Base-by-base conservation (phyloP, 1,284 basidiomycete genomes). In the Moniliophthora roreri region DNA sequence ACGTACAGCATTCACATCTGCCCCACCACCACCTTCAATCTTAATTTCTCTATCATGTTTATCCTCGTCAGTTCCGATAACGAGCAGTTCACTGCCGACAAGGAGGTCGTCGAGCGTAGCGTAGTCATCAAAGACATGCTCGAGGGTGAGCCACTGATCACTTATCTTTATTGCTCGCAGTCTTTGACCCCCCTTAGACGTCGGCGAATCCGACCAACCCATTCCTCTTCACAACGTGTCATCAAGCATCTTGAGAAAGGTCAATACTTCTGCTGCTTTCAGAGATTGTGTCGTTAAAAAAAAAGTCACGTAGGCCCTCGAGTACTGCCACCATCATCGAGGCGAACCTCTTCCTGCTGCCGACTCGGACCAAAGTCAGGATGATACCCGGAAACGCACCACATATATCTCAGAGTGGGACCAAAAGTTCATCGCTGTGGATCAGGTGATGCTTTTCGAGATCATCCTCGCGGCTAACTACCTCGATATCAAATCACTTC, bases 391-490 rank as follows among this genome's bases (percentile, higher is more conserved):
- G 70, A 95, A 96, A 73, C 89, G 95, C 69, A 95, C 95, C 10
- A 95, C 94, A 24, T 97, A 99, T 64, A 98, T 99, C 71, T 89
- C 87, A 61, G 97, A 99, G 70, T 99, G 97, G 97, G 97, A 99
- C 72, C 90, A 95, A 68, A 98, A 98, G 78, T 99, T 96, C 69
- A 96, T 96, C 71, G 87, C 86, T 46, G 93, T 97, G 55, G 95
- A 97, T 78, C 95, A 98, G 73, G 92, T 95, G 72, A 94, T 95
- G 92, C 81, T 95, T 15, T 99, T 99, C 62, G 97, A 99, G 79
- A 99, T 99, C 70, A 99, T 99, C 71, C 87, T 99, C 56, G 97
- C 97, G 8, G 97, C 97, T 58, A 99, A 99, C 79, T 99, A 99
- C 76, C 89, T 99, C 64, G 97, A 99, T 71, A 99, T 99, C 81